Evolutionary conservation across 2,329 filamentous ascomycete species (phyloP), one percentile per base, ranked within the genome.

Genomic region (Colletotrichum melonis): DNA sequence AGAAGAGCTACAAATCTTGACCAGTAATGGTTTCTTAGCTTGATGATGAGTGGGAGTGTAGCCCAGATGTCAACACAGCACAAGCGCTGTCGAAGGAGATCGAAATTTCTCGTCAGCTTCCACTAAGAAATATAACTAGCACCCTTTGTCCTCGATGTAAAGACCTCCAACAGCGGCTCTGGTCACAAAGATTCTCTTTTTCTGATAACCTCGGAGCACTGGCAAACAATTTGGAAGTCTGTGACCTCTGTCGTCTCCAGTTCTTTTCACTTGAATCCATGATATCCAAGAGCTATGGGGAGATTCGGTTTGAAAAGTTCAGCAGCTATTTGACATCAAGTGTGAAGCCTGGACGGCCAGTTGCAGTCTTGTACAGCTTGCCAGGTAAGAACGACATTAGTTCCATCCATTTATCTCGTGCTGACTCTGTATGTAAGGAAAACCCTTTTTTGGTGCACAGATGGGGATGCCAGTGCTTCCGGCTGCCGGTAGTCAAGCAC

Each of bases 1-100:
- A 55, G 14, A 55, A 9, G 52, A 55, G 24, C 24, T 28, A 28
- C 52, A 55, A 22, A 26, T 55, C 28, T 24, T 55, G 24, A 55
- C 16, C 9, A 55, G 52, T 3, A 24, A 12, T 28, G n/a, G 1
- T 54, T 9, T 19, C 4, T 11, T 16, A 64, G 62, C 62, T 64
- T 24, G 26, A 64, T n/a, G 5, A 64, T 35, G 62, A 54, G n/a
- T 64, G 62, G 62, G 62, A 64, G 22, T 49, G 24, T 14, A 54
- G n/a, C 5, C 49, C 62, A 5, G 62, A 64, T 55, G 5, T 35
- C 8, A 28, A 54, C 4, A 64, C 24, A 12, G n/a, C 26, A 26
- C n/a, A 1, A 11, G 19, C 35, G 19, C 6, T 64, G 12, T 49
- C 9, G 0, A 3, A 9, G 19, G 30, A 16, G 19, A n/a, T 35